Conservation (phyloP, 495 filamentous ascomycete genomes). For the Cercophora scortea region DNA sequence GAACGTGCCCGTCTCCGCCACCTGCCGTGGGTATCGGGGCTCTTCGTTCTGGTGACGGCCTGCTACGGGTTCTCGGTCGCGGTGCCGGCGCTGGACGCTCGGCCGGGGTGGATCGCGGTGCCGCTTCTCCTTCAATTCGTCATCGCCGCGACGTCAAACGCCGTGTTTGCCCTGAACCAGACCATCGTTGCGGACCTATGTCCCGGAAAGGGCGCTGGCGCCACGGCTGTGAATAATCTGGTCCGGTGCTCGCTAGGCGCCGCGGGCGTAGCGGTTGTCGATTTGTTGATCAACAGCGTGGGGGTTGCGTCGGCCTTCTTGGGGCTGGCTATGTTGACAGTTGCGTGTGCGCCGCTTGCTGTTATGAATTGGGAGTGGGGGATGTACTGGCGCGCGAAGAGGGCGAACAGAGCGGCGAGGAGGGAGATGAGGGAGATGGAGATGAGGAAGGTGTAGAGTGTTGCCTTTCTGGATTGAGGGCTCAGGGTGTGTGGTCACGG, state of each 20-base stretch:
- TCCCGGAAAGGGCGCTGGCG: conserved; percentile 34
- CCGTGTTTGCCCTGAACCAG: conserved; percentile 23
- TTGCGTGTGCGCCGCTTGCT: not conserved
- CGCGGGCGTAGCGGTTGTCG: conserved; percentile 51
- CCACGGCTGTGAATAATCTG: conserved; percentile 58
- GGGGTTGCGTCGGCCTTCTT: conserved; percentile 1
- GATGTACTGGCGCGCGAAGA: not conserved
- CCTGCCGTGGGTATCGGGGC: conserved; percentile 27
- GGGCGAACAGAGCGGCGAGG: not conserved
- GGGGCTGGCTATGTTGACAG: conserved; percentile 3
- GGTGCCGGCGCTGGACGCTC: conserved; percentile 15
- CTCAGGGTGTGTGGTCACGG: not conserved
- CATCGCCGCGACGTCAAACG: conserved; percentile 32
- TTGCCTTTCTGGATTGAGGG: not conserved
- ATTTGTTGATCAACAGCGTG: conserved; percentile 42
- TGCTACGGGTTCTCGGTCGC: conserved; percentile 36
- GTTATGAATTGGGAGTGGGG: conserved; percentile 5
- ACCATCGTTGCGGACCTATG: conserved; percentile 54
- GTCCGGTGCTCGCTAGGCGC: conserved; percentile 55
- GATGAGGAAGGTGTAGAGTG: not conserved
- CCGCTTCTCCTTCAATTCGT: conserved; percentile 40
- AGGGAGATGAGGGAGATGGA: not conserved
- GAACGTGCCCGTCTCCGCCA: conserved; percentile 45
- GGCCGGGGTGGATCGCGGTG: conserved; percentile 24
- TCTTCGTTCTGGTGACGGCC: conserved; percentile 25